Evolutionary conservation across 106 monocot genomes (phyloP).

Genomic region (Allium cepa): DNA sequence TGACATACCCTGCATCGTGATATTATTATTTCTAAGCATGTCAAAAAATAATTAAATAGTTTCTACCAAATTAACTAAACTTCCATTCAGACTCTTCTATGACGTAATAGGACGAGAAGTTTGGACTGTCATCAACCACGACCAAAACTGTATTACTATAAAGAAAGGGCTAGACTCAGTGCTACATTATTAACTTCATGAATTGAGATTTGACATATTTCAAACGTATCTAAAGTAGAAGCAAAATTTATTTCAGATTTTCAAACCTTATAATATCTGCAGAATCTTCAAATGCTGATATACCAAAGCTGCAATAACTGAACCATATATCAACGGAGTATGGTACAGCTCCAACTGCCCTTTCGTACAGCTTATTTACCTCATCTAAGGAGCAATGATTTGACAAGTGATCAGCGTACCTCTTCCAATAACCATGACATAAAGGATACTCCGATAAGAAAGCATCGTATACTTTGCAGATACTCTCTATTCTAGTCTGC

Average conservation of each 20-base stretch:
- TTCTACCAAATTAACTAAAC: too few species aligned
- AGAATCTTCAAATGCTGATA: conserved; percentile 57
- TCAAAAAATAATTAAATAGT: too few species aligned
- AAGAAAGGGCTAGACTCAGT: too few species aligned
- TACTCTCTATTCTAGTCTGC: conserved; percentile 52
- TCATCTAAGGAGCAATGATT: conserved; percentile 31
- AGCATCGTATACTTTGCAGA: conserved; percentile 50
- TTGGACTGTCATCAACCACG: too few species aligned
- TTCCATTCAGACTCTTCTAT: too few species aligned
- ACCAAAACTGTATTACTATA: too few species aligned
- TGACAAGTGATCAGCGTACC: conserved; percentile 57
- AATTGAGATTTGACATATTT: too few species aligned
- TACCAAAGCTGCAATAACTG: conserved; percentile 66
- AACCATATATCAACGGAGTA: conserved; percentile 79
- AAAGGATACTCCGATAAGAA: conserved; percentile 78
- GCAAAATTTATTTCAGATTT: not conserved
- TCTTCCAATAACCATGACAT: conserved; percentile 81
- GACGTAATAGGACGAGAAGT: too few species aligned
- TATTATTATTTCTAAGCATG: too few species aligned
- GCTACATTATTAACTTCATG: too few species aligned
- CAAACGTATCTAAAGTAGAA: not conserved
- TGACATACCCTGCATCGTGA: too few species aligned
- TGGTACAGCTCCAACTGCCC: conserved; percentile 47
- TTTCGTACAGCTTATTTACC: conserved; percentile 61
- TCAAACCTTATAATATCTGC: conserved; percentile 70